Evolutionary conservation across 768 basidiomycete genomes (phyloP).

Genomic region (Suillus americanus): DNA sequence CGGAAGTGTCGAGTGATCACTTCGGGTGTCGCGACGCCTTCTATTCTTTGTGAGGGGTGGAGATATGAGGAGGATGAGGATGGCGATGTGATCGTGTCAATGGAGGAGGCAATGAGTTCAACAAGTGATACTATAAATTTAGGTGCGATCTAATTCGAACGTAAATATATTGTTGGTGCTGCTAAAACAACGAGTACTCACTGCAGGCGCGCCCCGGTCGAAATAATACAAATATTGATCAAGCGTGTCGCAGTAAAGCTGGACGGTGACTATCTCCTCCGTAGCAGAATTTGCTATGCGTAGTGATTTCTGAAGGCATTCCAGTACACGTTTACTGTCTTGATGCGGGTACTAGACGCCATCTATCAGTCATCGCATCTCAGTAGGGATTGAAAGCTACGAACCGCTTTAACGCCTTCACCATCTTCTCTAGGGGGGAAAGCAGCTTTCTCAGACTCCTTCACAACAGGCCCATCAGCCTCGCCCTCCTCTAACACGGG

Average conservation of each 20-base stretch:
- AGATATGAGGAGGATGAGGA: slow-evolving; percentile 49
- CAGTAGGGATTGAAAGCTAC: slow-evolving; percentile 27
- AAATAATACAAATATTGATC: slow-evolving; percentile 97
- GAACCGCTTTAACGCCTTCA: slow-evolving; percentile 52
- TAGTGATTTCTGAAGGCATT: slow-evolving; percentile 95
- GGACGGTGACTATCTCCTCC: slow-evolving; percentile 95
- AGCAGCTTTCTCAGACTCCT: slow-evolving; percentile 18
- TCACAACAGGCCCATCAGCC: slow-evolving; percentile 32
- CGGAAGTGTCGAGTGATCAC: slow-evolving; percentile 94
- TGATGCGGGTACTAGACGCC: slow-evolving; percentile 71
- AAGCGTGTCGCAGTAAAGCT: slow-evolving; percentile 93
- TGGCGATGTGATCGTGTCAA: slow-evolving; percentile 86
- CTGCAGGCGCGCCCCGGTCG: slow-evolving; percentile 89
- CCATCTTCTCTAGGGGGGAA: slow-evolving; percentile 37
- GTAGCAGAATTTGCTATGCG: slow-evolving; percentile 95
- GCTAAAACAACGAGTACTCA: slow-evolving; percentile 39
- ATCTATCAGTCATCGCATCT: slow-evolving; percentile 1
- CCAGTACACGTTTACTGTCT: slow-evolving; percentile 95
- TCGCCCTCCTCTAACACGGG: slow-evolving; percentile 42
- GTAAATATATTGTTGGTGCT: not conserved
- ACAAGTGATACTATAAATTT: slow-evolving; percentile 97
- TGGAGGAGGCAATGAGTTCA: slow-evolving; percentile 91
- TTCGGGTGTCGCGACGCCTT: slow-evolving; percentile 89
- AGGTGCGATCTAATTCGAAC: slow-evolving; percentile 67
- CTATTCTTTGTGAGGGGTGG: slow-evolving; percentile 86